Percentiles rank a stretch among this genome's conserved stretches.
Evolutionary conservation across 306 rosid genomes (phyloP).

Genomic region (Crotalaria pallida): DNA sequence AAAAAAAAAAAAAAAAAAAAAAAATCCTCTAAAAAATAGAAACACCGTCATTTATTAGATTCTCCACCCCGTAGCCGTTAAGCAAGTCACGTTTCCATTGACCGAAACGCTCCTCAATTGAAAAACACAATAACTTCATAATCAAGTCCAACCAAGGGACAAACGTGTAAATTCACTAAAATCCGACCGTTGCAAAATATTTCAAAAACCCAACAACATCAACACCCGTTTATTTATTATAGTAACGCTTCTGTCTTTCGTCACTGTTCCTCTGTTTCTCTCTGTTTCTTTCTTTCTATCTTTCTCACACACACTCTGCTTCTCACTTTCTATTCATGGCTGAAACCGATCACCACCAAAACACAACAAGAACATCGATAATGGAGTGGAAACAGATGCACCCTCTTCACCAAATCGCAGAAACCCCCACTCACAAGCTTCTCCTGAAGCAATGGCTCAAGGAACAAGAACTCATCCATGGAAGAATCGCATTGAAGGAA

Average conservation of each 20-base stretch:
- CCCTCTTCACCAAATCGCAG: slow-evolving; percentile 93
- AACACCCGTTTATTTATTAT: neutral
- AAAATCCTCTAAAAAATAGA: too few species aligned
- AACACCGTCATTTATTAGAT: neutral
- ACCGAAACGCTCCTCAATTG: neutral
- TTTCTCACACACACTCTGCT: too few species aligned
- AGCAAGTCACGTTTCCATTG: neutral
- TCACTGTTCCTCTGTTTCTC: neutral
- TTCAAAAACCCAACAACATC: slow-evolving; percentile 17
- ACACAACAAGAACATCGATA: slow-evolving; percentile 37
- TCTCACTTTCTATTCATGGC: slow-evolving; percentile 39
- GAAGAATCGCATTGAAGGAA: slow-evolving; percentile 63
- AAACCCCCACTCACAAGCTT: slow-evolving; percentile 89
- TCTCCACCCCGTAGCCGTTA: slow-evolving; percentile 22
- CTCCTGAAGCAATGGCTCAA: slow-evolving; percentile 97
- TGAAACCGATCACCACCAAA: slow-evolving; percentile 33
- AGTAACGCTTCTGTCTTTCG: neutral
- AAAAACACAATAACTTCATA: too few species aligned
- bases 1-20: too few species aligned
- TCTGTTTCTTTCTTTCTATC: neutral
- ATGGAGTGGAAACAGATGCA: slow-evolving; percentile 72
- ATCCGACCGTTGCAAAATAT: slow-evolving; percentile 62
- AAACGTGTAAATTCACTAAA: slow-evolving; percentile 15
- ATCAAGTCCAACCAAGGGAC: neutral
- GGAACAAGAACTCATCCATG: slow-evolving; percentile 80